Evolutionary conservation across 2,329 filamentous ascomycete species (phyloP).

Genomic region (Monilinia aucupariae): DNA sequence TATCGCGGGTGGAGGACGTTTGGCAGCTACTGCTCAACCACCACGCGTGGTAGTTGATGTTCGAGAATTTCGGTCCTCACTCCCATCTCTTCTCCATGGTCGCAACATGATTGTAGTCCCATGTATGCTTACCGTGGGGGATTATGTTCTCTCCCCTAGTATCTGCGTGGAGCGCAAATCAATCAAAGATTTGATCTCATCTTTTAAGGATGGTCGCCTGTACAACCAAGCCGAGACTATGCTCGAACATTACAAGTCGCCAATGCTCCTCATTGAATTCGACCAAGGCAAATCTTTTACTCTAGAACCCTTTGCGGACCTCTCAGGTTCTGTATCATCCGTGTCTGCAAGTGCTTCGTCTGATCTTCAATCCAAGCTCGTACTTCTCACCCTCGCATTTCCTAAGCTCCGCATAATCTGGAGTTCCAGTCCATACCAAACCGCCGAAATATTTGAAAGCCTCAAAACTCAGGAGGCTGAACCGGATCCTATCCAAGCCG

Average conservation of each 20-base stretch:
- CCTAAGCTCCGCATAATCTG: slow-evolving; percentile 87
- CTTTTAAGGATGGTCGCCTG: slow-evolving; percentile 84
- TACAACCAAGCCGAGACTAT: slow-evolving; percentile 92
- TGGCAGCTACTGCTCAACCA: slow-evolving; percentile 77
- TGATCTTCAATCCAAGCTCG: slow-evolving; percentile 86
- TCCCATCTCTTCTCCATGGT: slow-evolving; percentile 86
- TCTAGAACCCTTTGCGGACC: slow-evolving; percentile 71
- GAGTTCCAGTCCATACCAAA: slow-evolving; percentile 90
- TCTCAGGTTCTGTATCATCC: slow-evolving; percentile 56
- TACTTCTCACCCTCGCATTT: slow-evolving; percentile 87
- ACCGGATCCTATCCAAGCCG: slow-evolving; percentile 83
- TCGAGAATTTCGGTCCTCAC: slow-evolving; percentile 87
- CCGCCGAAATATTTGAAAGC: slow-evolving; percentile 91
- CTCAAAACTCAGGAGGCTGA: slow-evolving; percentile 86
- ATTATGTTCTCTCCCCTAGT: slow-evolving; percentile 86
- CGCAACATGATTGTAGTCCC: slow-evolving; percentile 84
- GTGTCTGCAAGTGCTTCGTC: slow-evolving; percentile 57
- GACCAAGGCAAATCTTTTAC: slow-evolving; percentile 97
- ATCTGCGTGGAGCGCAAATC: slow-evolving; percentile 96
- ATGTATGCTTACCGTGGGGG: slow-evolving; percentile 92
- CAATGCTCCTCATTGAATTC: slow-evolving; percentile 95
- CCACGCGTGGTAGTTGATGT: slow-evolving; percentile 92
- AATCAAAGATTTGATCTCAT: slow-evolving; percentile 82
- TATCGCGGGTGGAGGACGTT: slow-evolving; percentile 85
- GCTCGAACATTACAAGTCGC: slow-evolving; percentile 84